A percentile compares a stretch with the other conserved stretches of the same genome.
phyloP scores from a whole-genome alignment of 805 yeast species.

The Lipomyces chichibuensis region DNA sequence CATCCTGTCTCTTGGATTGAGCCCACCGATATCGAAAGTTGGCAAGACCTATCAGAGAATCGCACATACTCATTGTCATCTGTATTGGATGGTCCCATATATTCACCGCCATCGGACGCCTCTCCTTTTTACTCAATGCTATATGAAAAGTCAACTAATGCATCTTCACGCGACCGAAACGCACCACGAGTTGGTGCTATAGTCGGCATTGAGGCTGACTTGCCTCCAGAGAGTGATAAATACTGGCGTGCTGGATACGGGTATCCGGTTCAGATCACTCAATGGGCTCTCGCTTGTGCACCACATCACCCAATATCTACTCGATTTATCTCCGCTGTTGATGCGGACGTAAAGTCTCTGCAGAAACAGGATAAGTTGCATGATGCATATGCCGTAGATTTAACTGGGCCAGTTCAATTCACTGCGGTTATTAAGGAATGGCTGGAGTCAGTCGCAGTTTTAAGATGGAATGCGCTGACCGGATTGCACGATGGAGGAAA shows the following conservation, averaged over 20 bases:
- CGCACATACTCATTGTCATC: constrained; percentile 5
- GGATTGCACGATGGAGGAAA: constrained; percentile 2
- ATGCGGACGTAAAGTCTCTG: constrained; percentile 1
- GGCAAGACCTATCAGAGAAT: constrained; percentile 1
- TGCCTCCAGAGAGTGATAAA: not conserved
- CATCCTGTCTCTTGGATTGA: constrained; percentile 12
- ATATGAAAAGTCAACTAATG: not conserved
- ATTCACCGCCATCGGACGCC: constrained; percentile 1
- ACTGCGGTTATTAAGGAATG: constrained; percentile 4
- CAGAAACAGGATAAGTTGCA: not conserved
- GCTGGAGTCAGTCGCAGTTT: constrained; percentile 1
- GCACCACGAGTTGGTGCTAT: not conserved
- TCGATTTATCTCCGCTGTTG: constrained; percentile 7
- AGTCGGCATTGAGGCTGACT: constrained; percentile 9
- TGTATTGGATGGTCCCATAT: not conserved
- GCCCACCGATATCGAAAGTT: not conserved
- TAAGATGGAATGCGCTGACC: constrained; percentile 5
- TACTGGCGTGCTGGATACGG: constrained; percentile 8
- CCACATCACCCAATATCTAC: constrained; percentile 10
- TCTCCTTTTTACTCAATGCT: constrained; percentile 3
- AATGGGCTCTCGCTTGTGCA: constrained; percentile 3
- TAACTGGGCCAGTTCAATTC: constrained; percentile 9
- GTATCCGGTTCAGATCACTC: constrained; percentile 9
- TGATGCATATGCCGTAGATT: constrained; percentile 7
- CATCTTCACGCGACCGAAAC: not conserved